Base-by-base conservation (phyloP, 768 basidiomycete genomes). In the Pleurotus cornucopiae region DNA sequence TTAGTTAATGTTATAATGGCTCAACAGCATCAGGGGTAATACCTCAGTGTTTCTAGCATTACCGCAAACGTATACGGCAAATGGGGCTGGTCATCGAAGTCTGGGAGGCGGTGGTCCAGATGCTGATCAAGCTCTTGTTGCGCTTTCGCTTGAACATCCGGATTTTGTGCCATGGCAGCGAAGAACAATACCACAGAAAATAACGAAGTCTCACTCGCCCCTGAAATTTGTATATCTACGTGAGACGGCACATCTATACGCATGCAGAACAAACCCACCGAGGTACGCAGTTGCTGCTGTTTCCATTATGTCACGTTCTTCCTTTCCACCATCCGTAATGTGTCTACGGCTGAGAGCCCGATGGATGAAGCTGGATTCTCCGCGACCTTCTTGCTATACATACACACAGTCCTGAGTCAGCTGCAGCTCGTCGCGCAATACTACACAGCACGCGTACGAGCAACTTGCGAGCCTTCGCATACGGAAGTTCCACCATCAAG, bases 61-160 rank as follows among this genome's bases (percentile, higher is more conserved):
- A 75, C 30, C 9, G 70, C 71, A 13, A 63, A 55, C 9, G 78
- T 49, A 57, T 77, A 78, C 1, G 76, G 77, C 13, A 52, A 18
- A 16, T 38, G 5, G 11, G 37, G 12, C 13, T 37, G 12, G 21
- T 52, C 49, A 5, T 38, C 49, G 1, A 52, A 40, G 3, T 14
- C 49, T 4, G 49, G 49, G 37, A 52, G 49, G 37, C 49, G 49
- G 18, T 3, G 18, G n/a, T 40, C 38, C 5, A 52, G 38, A 52
- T 38, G 21, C 6, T 18, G 21, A 40, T 52, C 49, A 9, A 52
- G 23, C 23, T 52, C 49, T 20, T 20, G 16, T 14, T 40, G 30
- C 9, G 49, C 34, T 18, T 40, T 38, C 7, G 9, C 18, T 23
- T 52, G 49, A 40, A 52, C 38, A 16, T 52, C 38, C 4, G 49